Percentiles rank a stretch among this genome's conserved stretches.
phyloP scores from a whole-genome alignment of 305 asterid species.

The Fraxinus xanthoxyloides region DNA sequence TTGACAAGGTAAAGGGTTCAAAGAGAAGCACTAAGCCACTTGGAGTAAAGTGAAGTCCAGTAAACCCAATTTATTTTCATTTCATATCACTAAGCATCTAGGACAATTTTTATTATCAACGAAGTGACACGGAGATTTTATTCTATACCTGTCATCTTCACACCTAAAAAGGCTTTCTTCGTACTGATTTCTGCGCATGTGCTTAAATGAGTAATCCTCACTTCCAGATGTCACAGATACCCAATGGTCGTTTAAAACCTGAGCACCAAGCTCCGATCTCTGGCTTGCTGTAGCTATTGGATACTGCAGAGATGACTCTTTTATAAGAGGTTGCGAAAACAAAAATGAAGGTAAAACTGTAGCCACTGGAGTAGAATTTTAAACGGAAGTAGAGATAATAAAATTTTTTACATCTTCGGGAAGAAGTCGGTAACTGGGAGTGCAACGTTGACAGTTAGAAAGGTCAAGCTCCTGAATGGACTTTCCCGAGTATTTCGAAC shows the following conservation, averaged over 20 bases:
- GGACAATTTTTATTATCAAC: neutral
- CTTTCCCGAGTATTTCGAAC: conserved; percentile 86
- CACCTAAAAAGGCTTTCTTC: conserved; percentile 99
- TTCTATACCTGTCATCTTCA: conserved; percentile 88
- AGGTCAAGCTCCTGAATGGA: conserved; percentile 99
- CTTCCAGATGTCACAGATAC: conserved; percentile 99
- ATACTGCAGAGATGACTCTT: conserved; percentile 56
- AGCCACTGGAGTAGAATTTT: neutral
- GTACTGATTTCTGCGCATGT: conserved; percentile 96
- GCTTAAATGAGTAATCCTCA: conserved; percentile 98
- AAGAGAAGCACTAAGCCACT: conserved; percentile 2
- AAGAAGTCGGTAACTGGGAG: conserved; percentile 97
- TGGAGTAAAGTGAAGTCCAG: neutral
- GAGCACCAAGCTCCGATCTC: conserved; percentile 85
- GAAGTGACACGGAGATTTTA: neutral
- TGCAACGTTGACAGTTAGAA: conserved; percentile 77
- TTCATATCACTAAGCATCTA: neutral
- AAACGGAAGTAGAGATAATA: neutral
- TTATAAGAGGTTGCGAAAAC: neutral
- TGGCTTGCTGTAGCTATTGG: conserved; percentile 87
- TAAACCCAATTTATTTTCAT: conserved; percentile 1
- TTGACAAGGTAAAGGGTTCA: conserved; percentile 1
- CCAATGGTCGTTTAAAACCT: conserved; percentile 91
- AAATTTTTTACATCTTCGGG: conserved; percentile 78
- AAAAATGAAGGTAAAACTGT: neutral